phyloP scores from a whole-genome alignment of 768 basidiomycete species.

The Pseudohyphozyma bogoriensis region DNA sequence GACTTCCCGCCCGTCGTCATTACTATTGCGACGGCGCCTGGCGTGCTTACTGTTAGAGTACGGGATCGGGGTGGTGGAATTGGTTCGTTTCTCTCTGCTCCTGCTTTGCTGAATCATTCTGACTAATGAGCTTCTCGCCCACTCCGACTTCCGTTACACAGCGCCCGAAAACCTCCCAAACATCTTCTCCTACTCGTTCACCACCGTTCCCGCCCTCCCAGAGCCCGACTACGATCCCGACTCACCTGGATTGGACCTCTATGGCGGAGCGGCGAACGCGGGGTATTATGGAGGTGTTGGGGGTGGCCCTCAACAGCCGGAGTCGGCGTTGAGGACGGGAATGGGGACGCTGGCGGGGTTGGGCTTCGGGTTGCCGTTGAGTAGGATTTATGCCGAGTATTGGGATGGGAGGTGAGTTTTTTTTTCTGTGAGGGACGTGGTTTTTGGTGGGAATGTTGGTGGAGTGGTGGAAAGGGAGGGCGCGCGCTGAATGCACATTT shows the following conservation, averaged over 20 bases:
- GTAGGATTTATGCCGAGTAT: conserved; percentile 60
- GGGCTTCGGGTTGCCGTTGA: conserved; percentile 67
- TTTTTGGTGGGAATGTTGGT: too few species aligned
- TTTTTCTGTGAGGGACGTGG: neutral
- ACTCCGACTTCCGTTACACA: neutral
- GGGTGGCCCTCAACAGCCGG: conserved; percentile 63
- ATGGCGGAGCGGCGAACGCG: conserved; percentile 35
- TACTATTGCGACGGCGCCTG: conserved; percentile 31
- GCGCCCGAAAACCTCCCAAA: conserved; percentile 58
- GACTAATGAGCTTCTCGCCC: neutral
- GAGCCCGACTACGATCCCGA: conserved; percentile 29
- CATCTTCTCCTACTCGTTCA: conserved; percentile 87
- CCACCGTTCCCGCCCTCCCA: conserved; percentile 46
- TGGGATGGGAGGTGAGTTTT: conserved; percentile 40
- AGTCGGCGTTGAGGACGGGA: conserved; percentile 65
- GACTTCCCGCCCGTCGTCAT: conserved; percentile 31
- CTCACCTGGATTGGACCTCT: conserved; percentile 43
- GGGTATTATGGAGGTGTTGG: conserved; percentile 43
- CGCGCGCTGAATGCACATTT: conserved; percentile 32
- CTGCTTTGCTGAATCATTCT: neutral
- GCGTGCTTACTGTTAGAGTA: conserved; percentile 64
- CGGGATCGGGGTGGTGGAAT: conserved; percentile 83
- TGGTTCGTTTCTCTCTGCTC: conserved; percentile 24
- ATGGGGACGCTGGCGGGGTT: conserved; percentile 83
- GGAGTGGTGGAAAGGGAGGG: too few species aligned